These are phyloP conservation scores for Neurospora tetrasperma DNA, from an alignment of 495 filamentous ascomycete species.

Conservation along the genomic window DNA sequence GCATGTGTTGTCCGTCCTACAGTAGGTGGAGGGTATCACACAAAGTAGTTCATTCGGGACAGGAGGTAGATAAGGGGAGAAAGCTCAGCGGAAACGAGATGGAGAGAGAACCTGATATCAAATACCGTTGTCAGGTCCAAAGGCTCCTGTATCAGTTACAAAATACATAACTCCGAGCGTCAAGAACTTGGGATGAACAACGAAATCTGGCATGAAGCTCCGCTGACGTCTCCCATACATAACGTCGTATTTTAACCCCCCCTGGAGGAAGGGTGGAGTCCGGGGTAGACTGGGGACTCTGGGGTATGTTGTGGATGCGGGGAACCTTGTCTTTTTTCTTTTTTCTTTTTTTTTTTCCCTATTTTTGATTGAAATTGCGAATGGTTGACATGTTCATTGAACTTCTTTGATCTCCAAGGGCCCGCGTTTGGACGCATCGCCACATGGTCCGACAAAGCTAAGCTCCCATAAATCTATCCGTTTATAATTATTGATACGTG, in stretches of 20 bases:
- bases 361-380: too few species aligned
- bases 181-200: neutral
- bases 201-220: neutral
- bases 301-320: too few species aligned
- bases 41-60: neutral
- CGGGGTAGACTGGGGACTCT: neutral
- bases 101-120: neutral
- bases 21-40: neutral
- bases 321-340: too few species aligned
- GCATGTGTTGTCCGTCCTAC: neutral
- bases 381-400: too few species aligned
- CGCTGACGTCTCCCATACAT: neutral
- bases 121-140: neutral
- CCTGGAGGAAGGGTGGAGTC: conserved; percentile 4
- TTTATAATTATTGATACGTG: neutral
- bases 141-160: too few species aligned
- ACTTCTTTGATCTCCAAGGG: neutral
- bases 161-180: neutral
- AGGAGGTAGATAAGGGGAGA: neutral
- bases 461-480: neutral
- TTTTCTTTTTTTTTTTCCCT: too few species aligned
- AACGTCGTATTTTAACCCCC: neutral
- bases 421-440: neutral
- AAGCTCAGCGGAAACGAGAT: neutral
- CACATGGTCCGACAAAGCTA: neutral